phyloP scores from a whole-genome alignment of 2,329 filamentous ascomycete genomes.

The Juglanconis juglandina region DNA sequence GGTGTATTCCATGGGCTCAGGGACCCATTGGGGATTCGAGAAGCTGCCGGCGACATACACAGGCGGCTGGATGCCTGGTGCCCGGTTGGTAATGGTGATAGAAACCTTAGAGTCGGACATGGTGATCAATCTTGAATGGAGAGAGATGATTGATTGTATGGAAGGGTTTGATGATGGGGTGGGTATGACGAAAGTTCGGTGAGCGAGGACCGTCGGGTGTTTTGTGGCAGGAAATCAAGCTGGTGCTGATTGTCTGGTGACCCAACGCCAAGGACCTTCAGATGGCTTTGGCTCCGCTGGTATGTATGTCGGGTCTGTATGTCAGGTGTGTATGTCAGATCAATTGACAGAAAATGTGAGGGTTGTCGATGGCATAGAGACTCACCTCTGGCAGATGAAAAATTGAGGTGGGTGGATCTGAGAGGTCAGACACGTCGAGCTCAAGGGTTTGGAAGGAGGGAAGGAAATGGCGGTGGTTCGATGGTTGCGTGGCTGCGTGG shows the following conservation, averaged over 20 bases:
- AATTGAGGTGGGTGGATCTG: background rate
- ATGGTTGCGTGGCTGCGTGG: background rate
- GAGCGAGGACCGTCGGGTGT: background rate
- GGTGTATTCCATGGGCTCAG: constrained; percentile 60
- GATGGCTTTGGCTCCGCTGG: background rate
- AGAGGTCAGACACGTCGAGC: background rate
- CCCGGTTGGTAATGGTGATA: constrained; percentile 59
- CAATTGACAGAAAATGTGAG: background rate
- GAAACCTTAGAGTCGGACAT: constrained; percentile 38
- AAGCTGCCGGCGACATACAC: constrained; percentile 70
- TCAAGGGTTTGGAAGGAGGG: background rate
- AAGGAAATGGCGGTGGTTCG: background rate
- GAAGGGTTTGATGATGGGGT: too few relatives aligned
- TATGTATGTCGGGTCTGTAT: background rate
- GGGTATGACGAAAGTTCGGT: background rate
- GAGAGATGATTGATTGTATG: background rate
- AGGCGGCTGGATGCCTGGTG: constrained; percentile 59
- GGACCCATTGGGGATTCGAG: constrained; percentile 63
- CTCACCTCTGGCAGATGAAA: background rate
- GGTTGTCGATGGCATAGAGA: background rate
- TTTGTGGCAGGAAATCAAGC: background rate
- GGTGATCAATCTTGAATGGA: background rate
- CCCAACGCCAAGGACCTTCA: background rate
- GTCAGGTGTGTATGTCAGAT: background rate
- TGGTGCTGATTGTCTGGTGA: background rate